A percentile compares a stretch with the other conserved stretches of the same genome.
Conservation (phyloP, 495 filamentous ascomycete genomes). For the Apodospora peruviana region DNA sequence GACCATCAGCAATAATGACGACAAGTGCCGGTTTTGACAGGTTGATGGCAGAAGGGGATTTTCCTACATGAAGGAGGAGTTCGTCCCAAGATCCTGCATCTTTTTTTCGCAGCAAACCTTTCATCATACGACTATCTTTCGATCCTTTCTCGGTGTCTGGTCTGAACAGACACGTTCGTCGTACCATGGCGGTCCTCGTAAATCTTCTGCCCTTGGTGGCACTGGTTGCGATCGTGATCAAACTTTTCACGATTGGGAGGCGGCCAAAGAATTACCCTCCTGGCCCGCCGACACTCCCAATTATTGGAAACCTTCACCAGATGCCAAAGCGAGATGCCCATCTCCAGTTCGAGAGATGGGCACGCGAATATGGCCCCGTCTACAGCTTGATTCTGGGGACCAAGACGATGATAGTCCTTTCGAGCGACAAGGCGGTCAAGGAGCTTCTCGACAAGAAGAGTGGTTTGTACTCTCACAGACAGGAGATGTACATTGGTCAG, state of each 20-base stretch:
- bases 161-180: neutral
- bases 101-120: slow-evolving; percentile 1
- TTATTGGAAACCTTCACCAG: slow-evolving; percentile 32
- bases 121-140: slow-evolving; percentile 1
- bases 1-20: neutral
- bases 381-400: slow-evolving; percentile 37
- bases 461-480: slow-evolving; percentile 32
- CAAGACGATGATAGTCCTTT: slow-evolving; percentile 28
- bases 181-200: slow-evolving; percentile 15
- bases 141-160: neutral
- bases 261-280: slow-evolving; percentile 27
- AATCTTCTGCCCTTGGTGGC: slow-evolving; percentile 17
- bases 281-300: slow-evolving; percentile 28
- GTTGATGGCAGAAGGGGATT: neutral
- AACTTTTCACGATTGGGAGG: slow-evolving; percentile 20
- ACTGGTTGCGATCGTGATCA: slow-evolving; percentile 19
- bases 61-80: slow-evolving; percentile 11
- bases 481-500: slow-evolving; percentile 31
- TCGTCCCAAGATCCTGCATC: slow-evolving; percentile 1
- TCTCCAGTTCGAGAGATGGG: slow-evolving; percentile 35
- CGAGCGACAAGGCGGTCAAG: slow-evolving; percentile 30
- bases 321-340: slow-evolving; percentile 27
- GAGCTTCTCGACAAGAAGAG: slow-evolving; percentile 34
- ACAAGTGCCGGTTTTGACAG: neutral
- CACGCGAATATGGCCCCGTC: slow-evolving; percentile 32